Evolutionary conservation across 495 filamentous ascomycete species (phyloP).

Genomic region (Aspergillus egyptiacus): DNA sequence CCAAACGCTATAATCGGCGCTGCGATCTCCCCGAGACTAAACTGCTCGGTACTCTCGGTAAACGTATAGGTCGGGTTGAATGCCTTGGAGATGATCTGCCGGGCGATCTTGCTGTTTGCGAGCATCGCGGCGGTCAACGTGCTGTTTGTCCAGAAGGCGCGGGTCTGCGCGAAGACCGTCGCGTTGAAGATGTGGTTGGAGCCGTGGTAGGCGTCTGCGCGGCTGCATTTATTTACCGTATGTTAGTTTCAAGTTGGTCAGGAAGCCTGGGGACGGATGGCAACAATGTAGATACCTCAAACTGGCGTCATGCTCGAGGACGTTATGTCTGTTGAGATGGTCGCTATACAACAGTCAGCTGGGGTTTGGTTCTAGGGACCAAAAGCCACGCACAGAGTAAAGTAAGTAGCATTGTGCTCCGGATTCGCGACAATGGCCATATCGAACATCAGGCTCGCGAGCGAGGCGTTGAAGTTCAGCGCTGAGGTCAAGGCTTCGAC

Average conservation of each 20-base stretch:
- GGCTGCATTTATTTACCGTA: slow-evolving; percentile 20
- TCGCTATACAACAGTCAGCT: slow-evolving; percentile 12
- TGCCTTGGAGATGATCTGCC: slow-evolving; percentile 38
- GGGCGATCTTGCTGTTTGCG: slow-evolving; percentile 38
- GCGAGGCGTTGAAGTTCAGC: slow-evolving; percentile 36
- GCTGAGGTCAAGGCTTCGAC: slow-evolving; percentile 30
- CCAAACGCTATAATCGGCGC: slow-evolving; percentile 43
- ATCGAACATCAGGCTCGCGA: slow-evolving; percentile 35
- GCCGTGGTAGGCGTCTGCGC: slow-evolving; percentile 40
- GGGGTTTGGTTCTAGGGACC: not conserved
- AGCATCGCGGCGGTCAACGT: slow-evolving; percentile 36
- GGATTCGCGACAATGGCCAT: slow-evolving; percentile 43
- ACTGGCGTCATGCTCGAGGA: slow-evolving; percentile 49
- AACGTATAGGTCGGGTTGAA: slow-evolving; percentile 38
- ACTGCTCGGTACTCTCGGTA: slow-evolving; percentile 28
- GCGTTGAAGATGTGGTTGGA: slow-evolving; percentile 40
- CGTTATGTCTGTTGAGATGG: slow-evolving; percentile 41
- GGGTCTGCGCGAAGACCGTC: slow-evolving; percentile 42
- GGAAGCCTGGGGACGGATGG: not conserved
- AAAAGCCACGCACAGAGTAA: slow-evolving; percentile 29
- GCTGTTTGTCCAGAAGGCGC: slow-evolving; percentile 33
- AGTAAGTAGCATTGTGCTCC: slow-evolving; percentile 43
- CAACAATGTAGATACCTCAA: slow-evolving; percentile 32
- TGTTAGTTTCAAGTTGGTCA: slow-evolving; percentile 3
- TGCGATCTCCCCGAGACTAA: slow-evolving; percentile 42